These are phyloP conservation scores for Suillus hirtellus DNA, from an alignment of 768 basidiomycete genomes.

Conservation along the genomic window DNA sequence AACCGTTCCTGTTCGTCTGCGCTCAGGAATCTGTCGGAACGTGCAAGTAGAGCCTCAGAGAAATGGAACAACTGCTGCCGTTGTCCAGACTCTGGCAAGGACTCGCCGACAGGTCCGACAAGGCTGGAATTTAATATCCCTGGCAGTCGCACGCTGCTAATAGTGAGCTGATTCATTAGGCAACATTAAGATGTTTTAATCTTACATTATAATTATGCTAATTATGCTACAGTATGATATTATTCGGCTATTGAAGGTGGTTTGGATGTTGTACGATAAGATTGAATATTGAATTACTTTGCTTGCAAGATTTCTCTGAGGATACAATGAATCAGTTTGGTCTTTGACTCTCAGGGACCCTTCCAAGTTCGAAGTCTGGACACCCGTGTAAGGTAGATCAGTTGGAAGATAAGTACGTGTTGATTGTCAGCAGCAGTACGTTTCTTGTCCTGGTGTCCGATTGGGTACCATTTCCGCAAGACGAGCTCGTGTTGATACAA, in stretches of 20 bases:
- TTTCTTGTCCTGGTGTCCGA: too few species aligned
- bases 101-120: not conserved
- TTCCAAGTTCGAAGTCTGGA: too few species aligned
- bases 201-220: slow-evolving; percentile 2
- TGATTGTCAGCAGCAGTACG: too few species aligned
- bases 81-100: slow-evolving; percentile 1
- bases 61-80: not conserved
- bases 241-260: not conserved
- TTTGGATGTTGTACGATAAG: slow-evolving; percentile 12
- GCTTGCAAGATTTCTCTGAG: not conserved
- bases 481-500: too few species aligned
- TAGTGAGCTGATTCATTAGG: not conserved
- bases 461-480: too few species aligned
- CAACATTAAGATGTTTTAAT: not conserved
- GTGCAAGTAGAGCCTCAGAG: not conserved
- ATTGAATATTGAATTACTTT: not conserved
- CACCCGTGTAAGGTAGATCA: too few species aligned
- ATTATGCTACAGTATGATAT: slow-evolving; percentile 2
- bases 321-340: too few species aligned
- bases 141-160: slow-evolving; percentile 2
- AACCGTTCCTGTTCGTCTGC: not conserved
- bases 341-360: too few species aligned
- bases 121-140: slow-evolving; percentile 7
- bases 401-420: too few species aligned
- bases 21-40: not conserved